These are phyloP conservation scores for Aureobasidium pullulans DNA, from an alignment of 2,329 filamentous ascomycete species.

Conservation along the genomic window DNA sequence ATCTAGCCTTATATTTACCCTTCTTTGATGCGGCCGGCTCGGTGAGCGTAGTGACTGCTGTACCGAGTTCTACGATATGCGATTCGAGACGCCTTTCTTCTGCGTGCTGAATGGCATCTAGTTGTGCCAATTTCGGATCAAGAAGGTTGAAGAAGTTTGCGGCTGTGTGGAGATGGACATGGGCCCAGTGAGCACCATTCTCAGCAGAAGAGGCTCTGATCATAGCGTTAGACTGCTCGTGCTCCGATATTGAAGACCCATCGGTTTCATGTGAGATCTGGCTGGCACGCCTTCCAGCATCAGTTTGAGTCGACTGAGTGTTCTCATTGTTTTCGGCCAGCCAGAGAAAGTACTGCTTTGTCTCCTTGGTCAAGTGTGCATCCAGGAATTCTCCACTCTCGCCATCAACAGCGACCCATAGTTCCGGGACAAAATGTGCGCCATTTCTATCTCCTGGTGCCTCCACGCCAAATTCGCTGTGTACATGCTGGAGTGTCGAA, in stretches of 20 bases:
- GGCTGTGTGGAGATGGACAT: conserved; percentile 71
- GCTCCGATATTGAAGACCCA: background rate
- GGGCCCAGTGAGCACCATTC: conserved; percentile 40
- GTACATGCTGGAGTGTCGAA: conserved; percentile 59
- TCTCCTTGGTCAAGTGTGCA: conserved; percentile 59
- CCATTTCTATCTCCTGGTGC: conserved; percentile 6
- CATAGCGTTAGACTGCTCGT: background rate
- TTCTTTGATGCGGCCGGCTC: conserved; percentile 47
- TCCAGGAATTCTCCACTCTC: conserved; percentile 60
- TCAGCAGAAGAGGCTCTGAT: background rate
- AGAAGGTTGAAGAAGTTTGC: conserved; percentile 72
- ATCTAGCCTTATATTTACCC: conserved; percentile 39
- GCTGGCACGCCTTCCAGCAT: background rate
- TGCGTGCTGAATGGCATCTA: conserved; percentile 60
- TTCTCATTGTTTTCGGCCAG: conserved; percentile 17
- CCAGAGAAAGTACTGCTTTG: conserved; percentile 55
- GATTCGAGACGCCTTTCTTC: conserved; percentile 58
- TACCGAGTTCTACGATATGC: conserved; percentile 58
- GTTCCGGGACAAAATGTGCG: conserved; percentile 52
- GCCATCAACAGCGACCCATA: conserved; percentile 63
- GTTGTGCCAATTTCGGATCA: conserved; percentile 59
- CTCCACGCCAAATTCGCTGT: conserved; percentile 35
- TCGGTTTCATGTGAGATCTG: background rate
- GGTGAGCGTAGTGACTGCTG: conserved; percentile 56
- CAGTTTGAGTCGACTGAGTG: background rate